Evolutionary conservation across 2,329 filamentous ascomycete genomes (phyloP).

Genomic region (Phaeoacremonium minimum): DNA sequence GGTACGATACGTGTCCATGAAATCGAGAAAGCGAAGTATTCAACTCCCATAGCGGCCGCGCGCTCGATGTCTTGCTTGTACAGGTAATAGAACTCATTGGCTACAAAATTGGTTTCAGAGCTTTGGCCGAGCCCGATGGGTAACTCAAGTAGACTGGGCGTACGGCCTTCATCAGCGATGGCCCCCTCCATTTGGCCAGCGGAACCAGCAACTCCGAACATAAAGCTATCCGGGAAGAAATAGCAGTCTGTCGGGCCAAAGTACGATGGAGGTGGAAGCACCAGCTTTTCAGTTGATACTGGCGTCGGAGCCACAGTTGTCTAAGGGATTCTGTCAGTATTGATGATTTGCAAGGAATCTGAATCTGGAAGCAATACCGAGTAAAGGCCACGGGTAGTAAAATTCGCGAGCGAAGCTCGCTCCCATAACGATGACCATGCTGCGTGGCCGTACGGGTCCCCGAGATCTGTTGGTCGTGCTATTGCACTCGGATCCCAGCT

Average conservation of each 20-base stretch:
- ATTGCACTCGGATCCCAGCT: conserved; percentile 31
- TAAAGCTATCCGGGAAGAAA: conserved; percentile 42
- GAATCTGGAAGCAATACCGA: too few species aligned
- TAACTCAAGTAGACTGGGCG: conserved; percentile 37
- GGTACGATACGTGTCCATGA: conserved; percentile 49
- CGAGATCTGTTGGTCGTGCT: conserved; percentile 23
- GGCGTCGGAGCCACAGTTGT: conserved; percentile 53
- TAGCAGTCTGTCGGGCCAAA: conserved; percentile 43
- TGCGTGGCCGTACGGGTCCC: conserved; percentile 28
- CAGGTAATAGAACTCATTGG: conserved; percentile 48
- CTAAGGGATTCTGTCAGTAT: conserved; percentile 6
- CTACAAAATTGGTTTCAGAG: conserved; percentile 25
- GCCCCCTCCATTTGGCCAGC: conserved; percentile 43
- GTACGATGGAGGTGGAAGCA: conserved; percentile 49
- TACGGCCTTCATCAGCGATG: conserved; percentile 34
- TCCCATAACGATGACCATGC: conserved; percentile 32
- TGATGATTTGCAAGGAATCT: too few species aligned
- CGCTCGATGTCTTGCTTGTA: conserved; percentile 54
- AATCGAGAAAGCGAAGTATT: conserved; percentile 48
- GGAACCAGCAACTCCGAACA: conserved; percentile 42
- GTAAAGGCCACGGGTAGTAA: conserved; percentile 17
- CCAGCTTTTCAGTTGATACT: conserved; percentile 47
- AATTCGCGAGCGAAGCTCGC: conserved; percentile 24
- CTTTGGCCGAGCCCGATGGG: conserved; percentile 9
- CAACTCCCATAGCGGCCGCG: conserved; percentile 44